phyloP scores from a whole-genome alignment of 2,329 filamentous ascomycete genomes.

The Lecanicillium sp. region DNA sequence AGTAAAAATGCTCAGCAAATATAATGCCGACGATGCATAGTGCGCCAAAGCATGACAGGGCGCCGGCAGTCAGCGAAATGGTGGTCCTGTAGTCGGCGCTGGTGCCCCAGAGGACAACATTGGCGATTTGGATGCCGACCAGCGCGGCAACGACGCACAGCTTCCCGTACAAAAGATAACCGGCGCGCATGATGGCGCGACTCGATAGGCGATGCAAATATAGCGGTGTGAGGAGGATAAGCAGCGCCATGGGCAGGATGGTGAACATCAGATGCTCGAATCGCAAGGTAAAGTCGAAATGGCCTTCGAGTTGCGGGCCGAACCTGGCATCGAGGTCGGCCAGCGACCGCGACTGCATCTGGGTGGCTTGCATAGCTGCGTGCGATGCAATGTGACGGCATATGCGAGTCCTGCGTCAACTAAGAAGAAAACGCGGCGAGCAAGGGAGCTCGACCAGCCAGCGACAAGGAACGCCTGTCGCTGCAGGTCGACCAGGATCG shows the following conservation, averaged over 20 bases:
- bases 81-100: constrained; percentile 7
- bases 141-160: neutral
- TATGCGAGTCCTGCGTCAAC: too few relatives aligned
- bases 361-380: too few relatives aligned
- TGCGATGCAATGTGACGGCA: too few relatives aligned
- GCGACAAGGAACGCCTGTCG: too few relatives aligned
- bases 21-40: constrained; percentile 19
- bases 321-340: constrained; percentile 1
- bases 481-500: too few relatives aligned
- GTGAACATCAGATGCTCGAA: constrained; percentile 6
- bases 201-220: neutral
- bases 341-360: too few relatives aligned
- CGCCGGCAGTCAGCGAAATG: constrained; percentile 19
- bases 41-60: constrained; percentile 18
- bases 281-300: constrained; percentile 3
- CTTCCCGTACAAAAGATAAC: constrained; percentile 15
- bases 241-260: neutral
- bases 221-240: constrained; percentile 9
- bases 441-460: too few relatives aligned
- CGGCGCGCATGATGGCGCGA: neutral
- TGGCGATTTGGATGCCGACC: constrained; percentile 12
- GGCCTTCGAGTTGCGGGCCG: constrained; percentile 3
- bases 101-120: constrained; percentile 20
- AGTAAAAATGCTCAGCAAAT: constrained; percentile 23
- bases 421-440: too few relatives aligned